Evolutionary conservation across 2,329 filamentous ascomycete genomes (phyloP).

Genomic region (Sporothrix globosa): DNA sequence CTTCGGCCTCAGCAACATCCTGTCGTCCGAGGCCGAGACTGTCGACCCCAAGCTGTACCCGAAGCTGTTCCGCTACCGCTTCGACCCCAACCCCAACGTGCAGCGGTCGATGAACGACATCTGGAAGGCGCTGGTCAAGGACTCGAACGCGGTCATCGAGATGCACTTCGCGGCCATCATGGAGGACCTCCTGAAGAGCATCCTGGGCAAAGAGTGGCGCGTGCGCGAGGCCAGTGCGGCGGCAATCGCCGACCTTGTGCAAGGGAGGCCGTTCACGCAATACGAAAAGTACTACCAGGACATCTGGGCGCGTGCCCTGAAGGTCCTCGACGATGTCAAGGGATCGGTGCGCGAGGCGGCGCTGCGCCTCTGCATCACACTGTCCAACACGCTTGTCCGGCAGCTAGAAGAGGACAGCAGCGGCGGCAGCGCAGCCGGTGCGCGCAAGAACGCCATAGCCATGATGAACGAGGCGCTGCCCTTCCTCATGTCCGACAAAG

Average conservation of each 20-base stretch:
- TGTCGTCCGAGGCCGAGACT: slow-evolving; percentile 85
- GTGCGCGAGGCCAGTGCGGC: slow-evolving; percentile 90
- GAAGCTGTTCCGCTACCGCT: slow-evolving; percentile 91
- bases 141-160: slow-evolving; percentile 75
- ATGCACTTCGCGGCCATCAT: slow-evolving; percentile 87
- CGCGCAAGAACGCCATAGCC: slow-evolving; percentile 55
- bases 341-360: slow-evolving; percentile 82
- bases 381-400: slow-evolving; percentile 83
- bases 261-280: slow-evolving; percentile 72
- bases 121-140: slow-evolving; percentile 94
- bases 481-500: slow-evolving; percentile 85
- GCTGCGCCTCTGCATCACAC: slow-evolving; percentile 75
- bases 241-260: slow-evolving; percentile 84
- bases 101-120: slow-evolving; percentile 96
- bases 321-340: slow-evolving; percentile 95
- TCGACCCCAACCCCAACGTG: slow-evolving; percentile 92
- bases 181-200: slow-evolving; percentile 80
- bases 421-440: slow-evolving; percentile 47
- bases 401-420: slow-evolving; percentile 75
- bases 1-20: slow-evolving; percentile 88
- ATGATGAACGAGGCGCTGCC: slow-evolving; percentile 88
- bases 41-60: slow-evolving; percentile 93
- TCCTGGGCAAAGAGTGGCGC: slow-evolving; percentile 90
- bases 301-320: slow-evolving; percentile 84
- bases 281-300: slow-evolving; percentile 84